Evolutionary conservation across 345 rosid species (phyloP).

Genomic region (Alliaria petiolata): DNA sequence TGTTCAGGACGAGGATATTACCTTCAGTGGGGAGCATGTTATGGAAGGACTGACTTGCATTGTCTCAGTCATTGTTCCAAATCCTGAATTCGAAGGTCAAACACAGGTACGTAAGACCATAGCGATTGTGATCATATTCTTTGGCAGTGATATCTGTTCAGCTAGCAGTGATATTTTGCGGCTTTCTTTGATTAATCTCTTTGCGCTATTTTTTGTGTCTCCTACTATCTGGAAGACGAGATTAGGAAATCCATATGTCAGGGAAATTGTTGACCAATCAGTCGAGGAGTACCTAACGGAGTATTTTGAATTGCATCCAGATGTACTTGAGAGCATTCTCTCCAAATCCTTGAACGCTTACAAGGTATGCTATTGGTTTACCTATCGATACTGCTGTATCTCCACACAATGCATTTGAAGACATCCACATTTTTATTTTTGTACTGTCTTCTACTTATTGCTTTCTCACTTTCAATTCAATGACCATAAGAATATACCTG

Average conservation of each 20-base stretch:
- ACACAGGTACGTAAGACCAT: conserved; percentile 59
- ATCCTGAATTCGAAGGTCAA: conserved; percentile 98
- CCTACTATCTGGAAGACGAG: conserved; percentile 60
- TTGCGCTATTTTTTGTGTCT: conserved; percentile 19
- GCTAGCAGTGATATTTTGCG: background rate
- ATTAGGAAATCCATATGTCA: conserved; percentile 92
- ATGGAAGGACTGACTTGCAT: conserved; percentile 91
- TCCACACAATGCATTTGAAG: background rate
- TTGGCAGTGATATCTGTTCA: background rate
- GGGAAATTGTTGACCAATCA: conserved; percentile 84
- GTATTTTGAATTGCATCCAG: conserved; percentile 89
- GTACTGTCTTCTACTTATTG: background rate
- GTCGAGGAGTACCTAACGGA: conserved; percentile 83
- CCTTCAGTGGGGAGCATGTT: conserved; percentile 73
- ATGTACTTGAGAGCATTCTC: conserved; percentile 77
- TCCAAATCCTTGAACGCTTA: conserved; percentile 79
- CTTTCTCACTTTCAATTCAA: background rate
- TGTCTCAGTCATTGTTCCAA: conserved; percentile 78
- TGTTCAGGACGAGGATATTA: conserved; percentile 75
- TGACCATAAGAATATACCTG: background rate
- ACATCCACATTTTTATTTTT: background rate
- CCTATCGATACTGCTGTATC: conserved; percentile 1
- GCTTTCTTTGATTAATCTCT: background rate
- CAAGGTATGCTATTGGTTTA: conserved; percentile 48
- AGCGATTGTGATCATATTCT: conserved; percentile 1